phyloP scores from a whole-genome alignment of 176 grass and related monocot species.

The Bothriochloa decipiens region DNA sequence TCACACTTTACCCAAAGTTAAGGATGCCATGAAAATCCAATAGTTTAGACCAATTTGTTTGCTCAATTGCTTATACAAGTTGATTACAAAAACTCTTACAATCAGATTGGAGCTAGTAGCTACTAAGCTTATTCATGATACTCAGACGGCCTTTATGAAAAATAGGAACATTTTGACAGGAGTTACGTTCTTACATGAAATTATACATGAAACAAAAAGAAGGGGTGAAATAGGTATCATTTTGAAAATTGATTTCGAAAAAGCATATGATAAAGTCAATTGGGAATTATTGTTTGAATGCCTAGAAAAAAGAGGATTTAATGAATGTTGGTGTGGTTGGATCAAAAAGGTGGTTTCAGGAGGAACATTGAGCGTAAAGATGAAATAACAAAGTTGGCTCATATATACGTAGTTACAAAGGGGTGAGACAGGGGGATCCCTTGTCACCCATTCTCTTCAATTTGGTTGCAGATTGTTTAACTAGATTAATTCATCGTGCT shows the following conservation, averaged over 20 bases:
- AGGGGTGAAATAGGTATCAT: rapidly evolving
- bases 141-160: neutral
- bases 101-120: neutral
- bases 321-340: neutral
- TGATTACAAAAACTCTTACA: neutral
- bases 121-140: rapidly evolving
- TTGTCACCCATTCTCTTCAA: too few species aligned
- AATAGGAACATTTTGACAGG: neutral
- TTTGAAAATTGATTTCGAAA: neutral
- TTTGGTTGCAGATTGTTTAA: too few species aligned
- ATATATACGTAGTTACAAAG: too few species aligned
- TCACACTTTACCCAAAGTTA: too few species aligned
- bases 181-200: neutral
- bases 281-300: neutral
- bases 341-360: too few species aligned
- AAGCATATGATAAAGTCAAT: neutral
- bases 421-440: too few species aligned
- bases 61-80: neutral
- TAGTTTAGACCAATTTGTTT: neutral
- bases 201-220: neutral
- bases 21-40: too few species aligned
- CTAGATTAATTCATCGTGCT: too few species aligned
- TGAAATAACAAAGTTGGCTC: too few species aligned
- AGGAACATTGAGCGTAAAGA: too few species aligned
- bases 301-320: rapidly evolving